Evolutionary conservation across 371 early-diverging fungal species (phyloP).

Genomic region (Apophysomyces ossiformis): DNA sequence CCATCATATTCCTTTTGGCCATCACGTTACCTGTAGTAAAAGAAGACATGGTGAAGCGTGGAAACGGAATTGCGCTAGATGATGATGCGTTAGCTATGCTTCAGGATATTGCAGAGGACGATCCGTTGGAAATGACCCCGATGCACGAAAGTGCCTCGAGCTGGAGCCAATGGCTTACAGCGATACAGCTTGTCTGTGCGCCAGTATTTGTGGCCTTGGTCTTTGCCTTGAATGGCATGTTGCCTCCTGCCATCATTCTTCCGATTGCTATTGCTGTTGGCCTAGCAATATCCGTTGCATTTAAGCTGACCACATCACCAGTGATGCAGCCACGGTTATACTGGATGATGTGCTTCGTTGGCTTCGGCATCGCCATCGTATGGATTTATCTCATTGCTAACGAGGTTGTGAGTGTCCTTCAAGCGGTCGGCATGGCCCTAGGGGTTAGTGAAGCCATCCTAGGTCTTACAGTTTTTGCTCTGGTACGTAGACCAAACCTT

Average conservation of each 20-base stretch:
- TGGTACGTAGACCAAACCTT: slow-evolving; percentile 47
- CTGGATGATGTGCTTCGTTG: slow-evolving; percentile 66
- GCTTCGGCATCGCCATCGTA: slow-evolving; percentile 70
- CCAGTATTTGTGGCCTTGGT: slow-evolving; percentile 45
- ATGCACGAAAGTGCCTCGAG: slow-evolving; percentile 9
- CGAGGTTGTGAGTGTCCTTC: slow-evolving; percentile 83
- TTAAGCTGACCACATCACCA: slow-evolving; percentile 39
- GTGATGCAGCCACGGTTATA: slow-evolving; percentile 36
- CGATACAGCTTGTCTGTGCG: slow-evolving; percentile 42
- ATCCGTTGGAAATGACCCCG: slow-evolving; percentile 19
- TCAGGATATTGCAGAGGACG: slow-evolving; percentile 26
- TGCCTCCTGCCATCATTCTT: slow-evolving; percentile 25
- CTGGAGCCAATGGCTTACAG: slow-evolving; percentile 57
- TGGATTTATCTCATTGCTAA: slow-evolving; percentile 88
- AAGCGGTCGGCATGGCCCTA: slow-evolving; percentile 76
- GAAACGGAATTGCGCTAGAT: slow-evolving; percentile 22
- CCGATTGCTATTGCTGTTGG: slow-evolving; percentile 34
- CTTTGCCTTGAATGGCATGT: slow-evolving; percentile 29
- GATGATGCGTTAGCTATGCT: slow-evolving; percentile 36
- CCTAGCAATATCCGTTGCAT: slow-evolving; percentile 16
- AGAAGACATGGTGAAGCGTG: slow-evolving; percentile 30
- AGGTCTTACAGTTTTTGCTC: slow-evolving; percentile 82
- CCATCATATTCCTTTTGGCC: slow-evolving; percentile 57
- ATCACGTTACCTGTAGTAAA: slow-evolving; percentile 66
- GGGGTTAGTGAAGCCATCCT: slow-evolving; percentile 80